These are phyloP conservation scores for Metarhizium guizhouense DNA, from an alignment of 2,329 filamentous ascomycete genomes.

Conservation along the genomic window DNA sequence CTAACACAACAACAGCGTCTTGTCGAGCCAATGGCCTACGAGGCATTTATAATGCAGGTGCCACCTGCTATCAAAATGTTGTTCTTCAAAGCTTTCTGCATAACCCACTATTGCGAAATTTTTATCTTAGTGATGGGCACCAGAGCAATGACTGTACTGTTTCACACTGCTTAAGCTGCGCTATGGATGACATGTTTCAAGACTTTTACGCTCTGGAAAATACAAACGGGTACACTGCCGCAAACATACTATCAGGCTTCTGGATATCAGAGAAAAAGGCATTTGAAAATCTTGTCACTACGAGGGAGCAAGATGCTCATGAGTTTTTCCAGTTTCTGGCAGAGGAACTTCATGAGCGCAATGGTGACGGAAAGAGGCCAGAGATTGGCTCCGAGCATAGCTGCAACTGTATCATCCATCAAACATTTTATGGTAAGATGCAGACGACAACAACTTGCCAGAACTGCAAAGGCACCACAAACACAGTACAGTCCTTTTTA, in stretches of 20 bases:
- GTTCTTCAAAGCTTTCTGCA: conserved; percentile 90
- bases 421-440: conserved; percentile 88
- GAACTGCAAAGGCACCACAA: conserved; percentile 73
- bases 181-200: conserved; percentile 66
- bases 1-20: conserved; percentile 69
- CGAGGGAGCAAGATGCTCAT: conserved; percentile 92
- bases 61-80: conserved; percentile 96
- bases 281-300: conserved; percentile 71
- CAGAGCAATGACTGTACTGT: conserved; percentile 63
- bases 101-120: conserved; percentile 85
- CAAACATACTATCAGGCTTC: conserved; percentile 79
- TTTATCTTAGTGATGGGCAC: conserved; percentile 87
- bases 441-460: conserved; percentile 87
- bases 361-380: conserved; percentile 58
- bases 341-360: conserved; percentile 80
- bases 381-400: conserved; percentile 50
- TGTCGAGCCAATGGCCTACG: conserved; percentile 83
- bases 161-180: conserved; percentile 56
- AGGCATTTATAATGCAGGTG: conserved; percentile 95
- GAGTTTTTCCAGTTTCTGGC: conserved; percentile 96
- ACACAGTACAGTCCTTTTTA: conserved; percentile 79
- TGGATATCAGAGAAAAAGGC: conserved; percentile 76
- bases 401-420: conserved; percentile 88
- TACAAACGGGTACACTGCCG: conserved; percentile 82
- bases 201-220: conserved; percentile 65